Percentiles rank a stretch among this genome's conserved stretches.
Conservation (phyloP, 176 grass and related monocot species). For the Aegilops sharonensis region DNA sequence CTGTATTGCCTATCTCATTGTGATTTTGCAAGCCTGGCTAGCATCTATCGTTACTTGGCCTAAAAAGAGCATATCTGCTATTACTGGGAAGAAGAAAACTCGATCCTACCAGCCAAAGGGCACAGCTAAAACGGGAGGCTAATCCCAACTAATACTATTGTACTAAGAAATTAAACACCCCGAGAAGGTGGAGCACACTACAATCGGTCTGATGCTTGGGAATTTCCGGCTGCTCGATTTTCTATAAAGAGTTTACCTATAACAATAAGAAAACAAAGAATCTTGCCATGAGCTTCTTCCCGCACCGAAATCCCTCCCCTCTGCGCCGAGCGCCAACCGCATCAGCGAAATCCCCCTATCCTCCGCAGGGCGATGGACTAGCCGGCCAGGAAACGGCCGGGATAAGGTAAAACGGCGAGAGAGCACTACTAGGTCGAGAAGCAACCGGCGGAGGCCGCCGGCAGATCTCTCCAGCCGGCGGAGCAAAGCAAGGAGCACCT, state of each 20-base stretch:
- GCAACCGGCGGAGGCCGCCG: neutral
- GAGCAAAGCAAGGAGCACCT: neutral
- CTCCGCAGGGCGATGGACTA: no score
- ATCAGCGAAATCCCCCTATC: no score
- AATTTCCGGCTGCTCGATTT: neutral
- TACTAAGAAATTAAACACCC: neutral
- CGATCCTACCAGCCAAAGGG: neutral
- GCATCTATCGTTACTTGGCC: no score
- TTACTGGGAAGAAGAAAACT: no score
- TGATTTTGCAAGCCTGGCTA: neutral
- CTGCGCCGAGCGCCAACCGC: no score
- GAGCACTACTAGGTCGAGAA: neutral
- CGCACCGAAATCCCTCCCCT: neutral
- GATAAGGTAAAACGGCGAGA: no score
- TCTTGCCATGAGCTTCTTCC: neutral
- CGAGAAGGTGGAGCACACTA: neutral
- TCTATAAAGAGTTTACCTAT: neutral
- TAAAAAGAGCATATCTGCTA: no score
- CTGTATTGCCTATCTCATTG: neutral
- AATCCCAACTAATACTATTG: neutral
- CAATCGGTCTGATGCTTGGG: neutral
- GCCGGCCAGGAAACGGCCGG: no score
- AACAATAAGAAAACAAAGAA: neutral
- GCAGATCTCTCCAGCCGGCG: neutral
- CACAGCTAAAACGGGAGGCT: neutral